A percentile compares a stretch with the other conserved stretches of the same genome.
phyloP scores from a whole-genome alignment of 2,329 filamentous ascomycete genomes.

The Calcarisporium arbuscula region DNA sequence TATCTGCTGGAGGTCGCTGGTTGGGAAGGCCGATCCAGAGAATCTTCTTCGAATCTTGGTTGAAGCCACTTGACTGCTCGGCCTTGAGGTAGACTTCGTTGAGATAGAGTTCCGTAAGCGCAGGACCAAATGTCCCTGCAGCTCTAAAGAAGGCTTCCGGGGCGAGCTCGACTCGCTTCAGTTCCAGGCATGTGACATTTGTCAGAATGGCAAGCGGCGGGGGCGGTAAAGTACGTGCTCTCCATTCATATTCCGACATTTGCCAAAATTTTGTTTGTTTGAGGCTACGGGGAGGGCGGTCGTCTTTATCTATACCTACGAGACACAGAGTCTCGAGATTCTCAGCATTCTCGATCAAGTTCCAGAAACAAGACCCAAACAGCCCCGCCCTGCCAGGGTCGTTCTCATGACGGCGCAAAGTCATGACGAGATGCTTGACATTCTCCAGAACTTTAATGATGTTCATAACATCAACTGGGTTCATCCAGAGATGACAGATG shows the following conservation, averaged over 20 bases:
- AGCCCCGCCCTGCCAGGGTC: slow-evolving; percentile 24
- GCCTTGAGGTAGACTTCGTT: slow-evolving; percentile 40
- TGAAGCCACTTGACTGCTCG: slow-evolving; percentile 26
- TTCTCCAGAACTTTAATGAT: slow-evolving; percentile 34
- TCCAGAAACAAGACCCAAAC: slow-evolving; percentile 43
- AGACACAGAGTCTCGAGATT: slow-evolving; percentile 41
- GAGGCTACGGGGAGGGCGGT: slow-evolving; percentile 27
- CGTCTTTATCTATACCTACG: slow-evolving; percentile 37
- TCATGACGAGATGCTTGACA: slow-evolving; percentile 40
- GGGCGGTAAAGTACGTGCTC: slow-evolving; percentile 30
- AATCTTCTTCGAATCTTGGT: slow-evolving; percentile 25
- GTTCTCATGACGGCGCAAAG: slow-evolving; percentile 37
- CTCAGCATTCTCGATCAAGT: slow-evolving; percentile 38
- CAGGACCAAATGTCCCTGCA: slow-evolving; percentile 27
- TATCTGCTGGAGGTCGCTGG: slow-evolving; percentile 26
- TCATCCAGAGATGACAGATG: slow-evolving; percentile 42
- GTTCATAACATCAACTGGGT: slow-evolving; percentile 44
- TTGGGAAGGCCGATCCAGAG: slow-evolving; percentile 43
- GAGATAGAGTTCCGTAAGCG: slow-evolving; percentile 38
- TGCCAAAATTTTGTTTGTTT: slow-evolving; percentile 32
- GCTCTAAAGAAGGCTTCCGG: slow-evolving; percentile 28
- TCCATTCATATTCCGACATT: slow-evolving; percentile 32
- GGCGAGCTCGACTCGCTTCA: slow-evolving; percentile 34
- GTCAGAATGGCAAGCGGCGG: slow-evolving; percentile 27
- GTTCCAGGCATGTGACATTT: slow-evolving; percentile 35